Conservation (phyloP, 352 stramenopile species). For the Pythium plurisporium region DNA sequence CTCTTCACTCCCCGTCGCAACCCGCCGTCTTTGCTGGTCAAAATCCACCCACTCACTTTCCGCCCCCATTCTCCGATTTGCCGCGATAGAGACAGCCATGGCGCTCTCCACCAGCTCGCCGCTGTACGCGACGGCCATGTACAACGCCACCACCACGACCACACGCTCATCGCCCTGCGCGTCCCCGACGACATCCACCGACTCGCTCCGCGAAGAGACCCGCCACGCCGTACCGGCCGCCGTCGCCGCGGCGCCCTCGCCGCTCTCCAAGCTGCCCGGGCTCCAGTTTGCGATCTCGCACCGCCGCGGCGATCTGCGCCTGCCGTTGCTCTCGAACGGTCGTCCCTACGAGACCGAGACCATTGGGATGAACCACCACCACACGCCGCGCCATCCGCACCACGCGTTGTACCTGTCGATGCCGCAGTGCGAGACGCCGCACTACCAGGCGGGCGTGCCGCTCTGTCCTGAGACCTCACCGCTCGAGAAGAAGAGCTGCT, state of each 20-base stretch:
- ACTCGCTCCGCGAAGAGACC: conserved; percentile 15
- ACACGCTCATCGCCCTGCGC: conserved; percentile 17
- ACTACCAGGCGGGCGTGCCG: conserved; percentile 25
- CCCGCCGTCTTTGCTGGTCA: too few relatives aligned
- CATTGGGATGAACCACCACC: conserved; percentile 6
- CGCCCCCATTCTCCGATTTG: neutral
- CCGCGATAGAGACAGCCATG: neutral
- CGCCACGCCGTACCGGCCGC: too few relatives aligned
- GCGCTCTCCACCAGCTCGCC: conserved; percentile 2
- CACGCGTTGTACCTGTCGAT: conserved; percentile 29
- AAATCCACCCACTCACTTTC: neutral
- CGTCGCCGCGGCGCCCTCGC: conserved; percentile 40
- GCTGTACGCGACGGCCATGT: conserved; percentile 19
- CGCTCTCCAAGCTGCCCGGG: conserved; percentile 46
- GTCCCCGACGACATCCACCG: conserved; percentile 18
- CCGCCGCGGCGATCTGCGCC: conserved; percentile 38
- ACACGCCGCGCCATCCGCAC: neutral
- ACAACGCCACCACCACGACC: neutral
- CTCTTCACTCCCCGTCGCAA: conserved; percentile 5
- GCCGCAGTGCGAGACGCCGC: conserved; percentile 30
- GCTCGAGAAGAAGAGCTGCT: conserved; percentile 24
- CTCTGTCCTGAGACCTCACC: conserved; percentile 37
- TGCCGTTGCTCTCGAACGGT: conserved; percentile 40
- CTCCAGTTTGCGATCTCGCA: conserved; percentile 64
- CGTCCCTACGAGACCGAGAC: conserved; percentile 10